phyloP scores from a whole-genome alignment of 2,329 filamentous ascomycete species.

The Cercospora sp. region DNA sequence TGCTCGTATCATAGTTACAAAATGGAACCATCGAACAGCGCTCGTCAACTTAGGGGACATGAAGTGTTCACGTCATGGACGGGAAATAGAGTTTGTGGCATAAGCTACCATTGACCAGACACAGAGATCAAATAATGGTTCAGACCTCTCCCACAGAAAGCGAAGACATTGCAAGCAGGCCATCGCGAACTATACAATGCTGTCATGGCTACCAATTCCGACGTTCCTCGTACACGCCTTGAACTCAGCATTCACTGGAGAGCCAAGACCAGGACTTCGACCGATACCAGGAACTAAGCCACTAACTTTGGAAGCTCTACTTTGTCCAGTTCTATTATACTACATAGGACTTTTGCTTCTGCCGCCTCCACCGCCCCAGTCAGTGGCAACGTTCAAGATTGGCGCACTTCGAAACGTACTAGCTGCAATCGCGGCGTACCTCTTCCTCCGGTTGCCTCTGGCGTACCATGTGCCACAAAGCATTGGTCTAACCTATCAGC shows the following conservation, averaged over 20 bases:
- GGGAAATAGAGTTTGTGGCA: slow-evolving; percentile 14
- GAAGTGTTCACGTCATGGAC: slow-evolving; percentile 17
- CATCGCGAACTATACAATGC: not conserved
- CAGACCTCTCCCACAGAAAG: not conserved
- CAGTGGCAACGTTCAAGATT: slow-evolving; percentile 35
- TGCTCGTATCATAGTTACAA: not conserved
- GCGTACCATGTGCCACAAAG: slow-evolving; percentile 47
- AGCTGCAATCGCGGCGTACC: slow-evolving; percentile 40
- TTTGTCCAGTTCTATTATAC: slow-evolving; percentile 46
- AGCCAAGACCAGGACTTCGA: slow-evolving; percentile 43
- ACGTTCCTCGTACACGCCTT: slow-evolving; percentile 29
- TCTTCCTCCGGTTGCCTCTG: slow-evolving; percentile 47
- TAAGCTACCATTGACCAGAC: not conserved
- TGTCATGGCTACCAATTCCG: slow-evolving; percentile 19
- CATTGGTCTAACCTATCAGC: slow-evolving; percentile 49
- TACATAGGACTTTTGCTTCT: slow-evolving; percentile 47
- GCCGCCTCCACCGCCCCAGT: slow-evolving; percentile 43
- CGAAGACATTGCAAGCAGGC: not conserved
- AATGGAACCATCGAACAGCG: not conserved
- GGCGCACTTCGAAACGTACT: slow-evolving; percentile 41
- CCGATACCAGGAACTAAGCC: slow-evolving; percentile 45
- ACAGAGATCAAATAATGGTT: not conserved
- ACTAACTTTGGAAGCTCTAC: slow-evolving; percentile 42
- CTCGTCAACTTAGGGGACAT: not conserved
- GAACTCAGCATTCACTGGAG: slow-evolving; percentile 27